Evolutionary conservation across 2,329 filamentous ascomycete genomes (phyloP).

Genomic region (Corniculantispora saksenae): DNA sequence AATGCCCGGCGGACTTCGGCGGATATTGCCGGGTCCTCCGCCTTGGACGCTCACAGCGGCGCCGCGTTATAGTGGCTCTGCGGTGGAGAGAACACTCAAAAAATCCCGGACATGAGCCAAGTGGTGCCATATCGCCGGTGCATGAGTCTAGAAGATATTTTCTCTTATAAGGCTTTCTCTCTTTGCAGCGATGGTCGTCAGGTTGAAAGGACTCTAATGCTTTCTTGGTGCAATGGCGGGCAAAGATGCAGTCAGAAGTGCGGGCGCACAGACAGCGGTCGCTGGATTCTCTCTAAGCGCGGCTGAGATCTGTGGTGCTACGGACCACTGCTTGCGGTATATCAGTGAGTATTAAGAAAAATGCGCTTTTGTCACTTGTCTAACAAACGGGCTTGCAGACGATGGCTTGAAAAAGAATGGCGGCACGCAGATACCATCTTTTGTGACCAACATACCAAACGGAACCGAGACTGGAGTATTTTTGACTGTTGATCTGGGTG

Average conservation of each 20-base stretch:
- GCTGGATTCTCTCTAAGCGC: neutral
- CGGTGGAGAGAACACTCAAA: neutral
- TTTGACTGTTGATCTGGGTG: conserved; percentile 36
- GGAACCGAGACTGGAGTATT: conserved; percentile 68
- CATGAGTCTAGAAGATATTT: neutral
- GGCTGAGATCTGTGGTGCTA: conserved; percentile 6
- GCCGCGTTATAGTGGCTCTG: neutral
- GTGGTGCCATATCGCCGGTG: neutral
- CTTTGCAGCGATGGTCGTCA: neutral
- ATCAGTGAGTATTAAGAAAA: conserved; percentile 4
- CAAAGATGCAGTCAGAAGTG: neutral
- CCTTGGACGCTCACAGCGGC: neutral
- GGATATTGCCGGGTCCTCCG: neutral
- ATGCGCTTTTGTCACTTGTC: neutral
- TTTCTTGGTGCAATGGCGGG: neutral
- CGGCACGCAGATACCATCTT: conserved; percentile 76
- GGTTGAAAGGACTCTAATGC: neutral
- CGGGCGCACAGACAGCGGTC: neutral
- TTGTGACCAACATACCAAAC: conserved; percentile 74
- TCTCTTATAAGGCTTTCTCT: neutral
- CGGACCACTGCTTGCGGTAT: conserved; percentile 9
- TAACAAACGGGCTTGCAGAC: conserved; percentile 15
- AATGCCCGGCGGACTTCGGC: neutral
- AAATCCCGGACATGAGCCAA: neutral
- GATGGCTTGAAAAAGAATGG: conserved; percentile 60